Evolutionary conservation across 495 filamentous ascomycete genomes (phyloP), one percentile per base, ranked within the genome.

Genomic region (Neurospora sp.): DNA sequence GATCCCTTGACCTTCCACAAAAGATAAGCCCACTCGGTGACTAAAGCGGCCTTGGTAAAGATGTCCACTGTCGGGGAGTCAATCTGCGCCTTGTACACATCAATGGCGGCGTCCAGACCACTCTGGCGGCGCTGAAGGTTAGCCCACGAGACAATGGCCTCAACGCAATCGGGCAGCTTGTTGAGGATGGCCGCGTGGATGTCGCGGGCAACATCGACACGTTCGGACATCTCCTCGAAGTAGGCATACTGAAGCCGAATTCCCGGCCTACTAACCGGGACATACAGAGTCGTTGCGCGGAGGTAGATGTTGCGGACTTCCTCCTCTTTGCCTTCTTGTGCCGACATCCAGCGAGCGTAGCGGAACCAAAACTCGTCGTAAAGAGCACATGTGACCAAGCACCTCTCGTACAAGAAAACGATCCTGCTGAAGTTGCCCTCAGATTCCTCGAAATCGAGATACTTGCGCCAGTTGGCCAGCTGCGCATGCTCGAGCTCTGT

Each of bases 301-400:
- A 96, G 92, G 76, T 97, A 98, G 76, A 99, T 94, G 79, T 92
- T 93, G 35, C 96, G 91, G 3, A 96, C 92, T 78, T 99, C 96
- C 77, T 97, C 93, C 72, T 93, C 90, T 79, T 97, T 97, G 69
- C 85, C 88, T 0, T 87, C 77, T 77, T 97, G 93, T 4, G 89
- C 90, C 75, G 86, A 86, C 94, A 99, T 98, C 96, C 96, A 99
- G 18, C 96, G 87, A n/a, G 92, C 94, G 83, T 97, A 99, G 2
- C 96, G 90, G 72, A 96, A 88, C 96, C 96, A 99, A 82, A 99
- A 97, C 78, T 98, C 94, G 69, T 98, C 94, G 75, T 98, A 97
- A 77, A 96, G 90, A 46, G 96, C 96, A 76, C 92, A 94, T 16
- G 94, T 94, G 16, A 97, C 93, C 39, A 99, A 82, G 76, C 93